Evolutionary conservation across 176 grass and related monocot species (phyloP), one percentile per base, ranked within the genome.

Genomic region (Aegilops umbellulata): DNA sequence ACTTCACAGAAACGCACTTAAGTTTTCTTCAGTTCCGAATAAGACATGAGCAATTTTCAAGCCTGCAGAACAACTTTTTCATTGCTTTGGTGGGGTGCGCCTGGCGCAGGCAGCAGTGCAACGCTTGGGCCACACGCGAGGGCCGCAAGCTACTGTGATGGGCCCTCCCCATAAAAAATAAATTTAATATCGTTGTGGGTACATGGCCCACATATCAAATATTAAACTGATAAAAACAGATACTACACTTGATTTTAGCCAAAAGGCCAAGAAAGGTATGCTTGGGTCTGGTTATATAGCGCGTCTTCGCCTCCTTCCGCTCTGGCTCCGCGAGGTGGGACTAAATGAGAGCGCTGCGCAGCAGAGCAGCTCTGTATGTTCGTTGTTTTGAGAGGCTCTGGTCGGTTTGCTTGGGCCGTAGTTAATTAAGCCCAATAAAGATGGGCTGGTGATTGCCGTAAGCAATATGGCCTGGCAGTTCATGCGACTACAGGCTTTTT

Each of bases 191-290:
- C 83, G 17, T 85, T 76, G 74, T 88, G 74, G 11, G 1, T 75
- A 25, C 23, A 74, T 88, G 57, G 23, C 66, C 75, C 88, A 90
- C 76, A 74, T 95, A 95, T 92, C 85, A 90, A 76, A 95, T 92
- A 92, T 95, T 95, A 92, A 95, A 95, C 90, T 88, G 80, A 95
- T 95, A 95, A 95, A 76, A 95, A 92, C 86, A 95, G 77, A 95
- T 92, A 96, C 87, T 93, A 93, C 89, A 87, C 87, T 93, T 97
- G 91, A 91, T 93, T 82, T 93, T 93, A 90, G 85, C 82, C 82
- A 97, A 97, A 97, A 97, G 87, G 83, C 80, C 65, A 76, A 92
- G 85, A 97, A 97, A 93, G 94, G 89, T 96, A 93, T 86, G 89
- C 15, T 1, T 61, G 15, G 72, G 25, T 75, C 71, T 25, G 1